Evolutionary conservation across 2,329 filamentous ascomycete genomes (phyloP).

Genomic region (Trichoderma koningiopsis): DNA sequence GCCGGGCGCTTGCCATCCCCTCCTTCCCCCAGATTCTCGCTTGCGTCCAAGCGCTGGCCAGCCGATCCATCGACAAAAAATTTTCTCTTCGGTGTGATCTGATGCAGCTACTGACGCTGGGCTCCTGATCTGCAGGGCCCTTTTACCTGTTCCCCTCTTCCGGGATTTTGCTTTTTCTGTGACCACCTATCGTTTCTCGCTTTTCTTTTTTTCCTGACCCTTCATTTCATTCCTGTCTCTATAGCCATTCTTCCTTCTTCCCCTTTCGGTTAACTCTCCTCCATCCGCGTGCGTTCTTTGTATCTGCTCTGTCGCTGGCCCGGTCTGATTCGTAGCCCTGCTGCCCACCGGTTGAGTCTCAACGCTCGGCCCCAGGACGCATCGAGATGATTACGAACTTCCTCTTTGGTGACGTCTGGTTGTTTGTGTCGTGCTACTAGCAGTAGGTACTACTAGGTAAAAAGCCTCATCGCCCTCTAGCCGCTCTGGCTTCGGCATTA

Average conservation of each 20-base stretch:
- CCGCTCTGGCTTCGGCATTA: conserved; percentile 7
- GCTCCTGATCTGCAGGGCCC: conserved; percentile 23
- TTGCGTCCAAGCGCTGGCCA: conserved; percentile 22
- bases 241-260: background rate
- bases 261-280: background rate
- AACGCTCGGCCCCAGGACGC: conserved; percentile 10
- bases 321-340: background rate
- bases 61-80: conserved; percentile 18
- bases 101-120: conserved; percentile 20
- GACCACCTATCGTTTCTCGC: background rate
- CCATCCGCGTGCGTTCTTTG: background rate
- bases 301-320: background rate
- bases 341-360: background rate
- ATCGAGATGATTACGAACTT: conserved; percentile 15
- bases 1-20: conserved; percentile 14
- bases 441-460: background rate
- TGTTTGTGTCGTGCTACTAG: conserved; percentile 15
- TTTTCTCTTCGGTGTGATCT: conserved; percentile 23
- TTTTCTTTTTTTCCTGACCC: background rate
- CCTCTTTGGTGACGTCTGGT: conserved; percentile 14
- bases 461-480: conserved; percentile 19
- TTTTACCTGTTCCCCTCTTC: background rate
- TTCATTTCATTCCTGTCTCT: background rate
- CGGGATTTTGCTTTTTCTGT: background rate
- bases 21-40: conserved; percentile 26